These are phyloP conservation scores for Cyberlindnera xylosilytica DNA, from an alignment of 805 yeast species.

Conservation along the genomic window DNA sequence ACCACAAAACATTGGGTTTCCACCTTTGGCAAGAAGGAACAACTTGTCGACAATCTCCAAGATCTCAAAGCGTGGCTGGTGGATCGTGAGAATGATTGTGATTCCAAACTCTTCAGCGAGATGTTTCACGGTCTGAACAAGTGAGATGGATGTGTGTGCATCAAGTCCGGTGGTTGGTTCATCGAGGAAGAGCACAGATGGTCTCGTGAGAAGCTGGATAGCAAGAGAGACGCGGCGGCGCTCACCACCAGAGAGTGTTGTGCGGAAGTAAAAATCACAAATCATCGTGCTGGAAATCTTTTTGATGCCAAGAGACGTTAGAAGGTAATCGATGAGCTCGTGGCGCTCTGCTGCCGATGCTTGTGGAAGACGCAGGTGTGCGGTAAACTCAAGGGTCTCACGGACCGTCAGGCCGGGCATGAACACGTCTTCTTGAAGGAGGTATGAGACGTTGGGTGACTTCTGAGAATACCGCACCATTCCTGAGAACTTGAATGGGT, in stretches of 20 bases:
- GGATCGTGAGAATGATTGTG: slow-evolving; percentile 72
- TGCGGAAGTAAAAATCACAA: slow-evolving; percentile 36
- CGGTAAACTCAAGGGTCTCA: slow-evolving; percentile 69
- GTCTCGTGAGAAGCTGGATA: slow-evolving; percentile 71
- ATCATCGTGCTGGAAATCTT: slow-evolving; percentile 61
- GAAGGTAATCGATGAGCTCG: slow-evolving; percentile 53
- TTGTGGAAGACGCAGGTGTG: slow-evolving; percentile 61
- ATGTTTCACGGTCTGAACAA: slow-evolving; percentile 58
- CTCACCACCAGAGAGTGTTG: slow-evolving; percentile 76
- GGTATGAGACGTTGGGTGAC: slow-evolving; percentile 44
- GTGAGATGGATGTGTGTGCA: slow-evolving; percentile 66
- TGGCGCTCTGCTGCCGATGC: slow-evolving; percentile 42
- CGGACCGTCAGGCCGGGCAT: slow-evolving; percentile 68
- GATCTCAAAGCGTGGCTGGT: slow-evolving; percentile 82
- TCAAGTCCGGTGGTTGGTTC: slow-evolving; percentile 91
- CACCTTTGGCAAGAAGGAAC: slow-evolving; percentile 68
- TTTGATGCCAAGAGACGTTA: slow-evolving; percentile 61
- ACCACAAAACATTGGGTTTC: slow-evolving; percentile 39
- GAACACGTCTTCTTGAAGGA: slow-evolving; percentile 72
- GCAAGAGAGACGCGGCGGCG: slow-evolving; percentile 75
- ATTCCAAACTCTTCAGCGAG: slow-evolving; percentile 57
- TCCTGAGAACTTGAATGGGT: slow-evolving; percentile 41
- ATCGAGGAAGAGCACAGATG: slow-evolving; percentile 73
- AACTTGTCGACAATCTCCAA: slow-evolving; percentile 64
- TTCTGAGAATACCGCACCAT: slow-evolving; percentile 33